phyloP scores from a whole-genome alignment of 768 basidiomycete species.

The Suillus spraguei region DNA sequence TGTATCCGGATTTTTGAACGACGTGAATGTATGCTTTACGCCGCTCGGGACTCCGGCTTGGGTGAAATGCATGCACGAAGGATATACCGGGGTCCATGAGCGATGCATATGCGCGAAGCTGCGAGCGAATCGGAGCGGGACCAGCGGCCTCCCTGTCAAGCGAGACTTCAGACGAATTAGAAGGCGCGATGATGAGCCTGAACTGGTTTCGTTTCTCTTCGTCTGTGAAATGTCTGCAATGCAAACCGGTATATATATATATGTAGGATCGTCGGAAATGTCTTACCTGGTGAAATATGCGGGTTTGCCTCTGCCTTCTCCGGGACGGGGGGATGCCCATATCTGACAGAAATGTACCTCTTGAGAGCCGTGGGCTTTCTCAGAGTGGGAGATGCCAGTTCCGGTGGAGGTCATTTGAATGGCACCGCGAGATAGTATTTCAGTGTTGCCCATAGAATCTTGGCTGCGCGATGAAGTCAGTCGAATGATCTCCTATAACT shows the following conservation, averaged over 20 bases:
- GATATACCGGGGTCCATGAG: conserved; percentile 61
- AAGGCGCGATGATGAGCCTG: conserved; percentile 76
- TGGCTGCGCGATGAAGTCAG: conserved; percentile 47
- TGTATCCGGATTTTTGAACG: conserved; percentile 84
- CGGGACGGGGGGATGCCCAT: conserved; percentile 56
- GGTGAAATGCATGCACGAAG: conserved; percentile 51
- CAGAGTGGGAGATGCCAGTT: conserved; percentile 87
- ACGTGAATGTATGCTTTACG: conserved; percentile 85
- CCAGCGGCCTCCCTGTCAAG: conserved; percentile 68
- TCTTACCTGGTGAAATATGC: conserved; percentile 80
- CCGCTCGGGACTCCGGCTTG: conserved; percentile 29
- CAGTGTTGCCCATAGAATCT: conserved; percentile 91
- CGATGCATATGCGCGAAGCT: conserved; percentile 73
- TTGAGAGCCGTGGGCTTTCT: conserved; percentile 53
- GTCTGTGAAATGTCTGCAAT: conserved; percentile 69
- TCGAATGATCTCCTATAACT: neutral
- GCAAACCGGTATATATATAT: conserved; percentile 45
- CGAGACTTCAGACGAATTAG: conserved; percentile 56
- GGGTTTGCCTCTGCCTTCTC: conserved; percentile 42
- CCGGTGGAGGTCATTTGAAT: conserved; percentile 92
- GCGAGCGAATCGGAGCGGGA: conserved; percentile 79
- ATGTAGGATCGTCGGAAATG: conserved; percentile 60
- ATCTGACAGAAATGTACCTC: conserved; percentile 69
- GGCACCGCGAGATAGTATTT: conserved; percentile 87
- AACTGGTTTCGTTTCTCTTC: conserved; percentile 78